phyloP scores from a whole-genome alignment of 192 early-diverging fungal genomes.

The Coemansia sp. region DNA sequence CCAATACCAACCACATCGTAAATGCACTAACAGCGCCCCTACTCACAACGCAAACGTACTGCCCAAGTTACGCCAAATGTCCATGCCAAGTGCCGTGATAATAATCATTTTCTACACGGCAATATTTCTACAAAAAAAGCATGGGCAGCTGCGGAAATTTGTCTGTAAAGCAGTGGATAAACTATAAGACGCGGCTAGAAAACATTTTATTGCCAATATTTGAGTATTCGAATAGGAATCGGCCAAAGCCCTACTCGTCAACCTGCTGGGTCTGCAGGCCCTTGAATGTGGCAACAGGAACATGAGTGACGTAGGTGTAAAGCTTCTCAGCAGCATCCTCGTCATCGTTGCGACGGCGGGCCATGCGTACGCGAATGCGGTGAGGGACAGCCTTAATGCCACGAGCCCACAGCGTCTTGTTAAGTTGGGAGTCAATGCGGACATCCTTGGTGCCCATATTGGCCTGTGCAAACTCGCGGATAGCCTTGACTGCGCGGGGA shows the following conservation, averaged over 20 bases:
- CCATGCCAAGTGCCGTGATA: too few species aligned
- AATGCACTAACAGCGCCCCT: too few species aligned
- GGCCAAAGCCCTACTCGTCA: constrained; percentile 54
- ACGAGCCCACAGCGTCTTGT: constrained; percentile 92
- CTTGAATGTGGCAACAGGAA: constrained; percentile 87
- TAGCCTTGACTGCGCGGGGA: constrained; percentile 90
- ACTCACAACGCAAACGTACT: too few species aligned
- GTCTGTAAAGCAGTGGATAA: background rate
- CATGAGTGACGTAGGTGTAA: constrained; percentile 89
- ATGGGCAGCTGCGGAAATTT: background rate
- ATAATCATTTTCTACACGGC: background rate
- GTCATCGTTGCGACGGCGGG: constrained; percentile 96
- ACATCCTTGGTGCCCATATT: constrained; percentile 96
- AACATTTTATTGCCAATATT: constrained; percentile 1
- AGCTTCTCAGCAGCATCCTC: constrained; percentile 97
- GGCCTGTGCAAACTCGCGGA: constrained; percentile 87
- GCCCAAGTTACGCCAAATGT: too few species aligned
- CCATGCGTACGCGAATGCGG: constrained; percentile 92
- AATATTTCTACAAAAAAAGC: background rate
- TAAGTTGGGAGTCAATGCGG: constrained; percentile 91
- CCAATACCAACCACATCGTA: too few species aligned
- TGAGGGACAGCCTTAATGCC: constrained; percentile 93
- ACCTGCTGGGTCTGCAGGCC: constrained; percentile 72
- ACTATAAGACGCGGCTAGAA: background rate
- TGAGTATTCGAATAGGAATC: background rate